Base-by-base conservation (phyloP, 441 rosid species). In the Mallotus repandus region DNA sequence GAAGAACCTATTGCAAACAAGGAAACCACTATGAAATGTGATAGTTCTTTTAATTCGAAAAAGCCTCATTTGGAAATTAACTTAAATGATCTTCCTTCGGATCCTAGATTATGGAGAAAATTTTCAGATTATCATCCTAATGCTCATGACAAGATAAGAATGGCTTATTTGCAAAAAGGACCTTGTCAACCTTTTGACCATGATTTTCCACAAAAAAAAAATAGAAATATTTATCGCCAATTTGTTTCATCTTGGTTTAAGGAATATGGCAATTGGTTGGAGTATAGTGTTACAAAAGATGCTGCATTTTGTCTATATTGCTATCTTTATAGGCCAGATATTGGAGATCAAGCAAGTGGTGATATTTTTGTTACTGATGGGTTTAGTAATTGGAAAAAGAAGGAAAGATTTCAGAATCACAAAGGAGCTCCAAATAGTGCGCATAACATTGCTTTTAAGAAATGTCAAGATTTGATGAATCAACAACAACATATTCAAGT, bases 281-380 rank as follows among this genome's bases (percentile, higher is more conserved):
- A 67, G 48, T 58, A 2, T 16, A 71, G 2, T 67, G 49, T 63
- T 52, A 76, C 18, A 60, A 32, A 73, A 5, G 57, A n/a, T 63
- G 45, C 18, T 32, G 9, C 0, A 21, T 67, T 67, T 66, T 72
- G 45, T 13, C 62, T 73, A 19, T 64, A 67, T 71, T 19, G 13
- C 5, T 25, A 25, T 25, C 29, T 25, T 25, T 25, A 25, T 25
- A 25, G 29, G 29, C 29, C 29, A 25, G 1, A 50, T 8, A 9
- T 2, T 0, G 3, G 0, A 19, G 0, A 65, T 1, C 13, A 52
- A 67, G 4, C 16, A 29, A 45, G 5, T 32, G 4, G 58, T 35
- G 41, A 49, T 54, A 19, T 16, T 11, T 21, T 49, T 32, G 16
- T 41, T 22, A 25, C 4, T 63, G 54, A 38, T 1, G 53, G 59